Base-by-base conservation (phyloP, 495 filamentous ascomycete genomes). In the Parathielavia appendiculata region DNA sequence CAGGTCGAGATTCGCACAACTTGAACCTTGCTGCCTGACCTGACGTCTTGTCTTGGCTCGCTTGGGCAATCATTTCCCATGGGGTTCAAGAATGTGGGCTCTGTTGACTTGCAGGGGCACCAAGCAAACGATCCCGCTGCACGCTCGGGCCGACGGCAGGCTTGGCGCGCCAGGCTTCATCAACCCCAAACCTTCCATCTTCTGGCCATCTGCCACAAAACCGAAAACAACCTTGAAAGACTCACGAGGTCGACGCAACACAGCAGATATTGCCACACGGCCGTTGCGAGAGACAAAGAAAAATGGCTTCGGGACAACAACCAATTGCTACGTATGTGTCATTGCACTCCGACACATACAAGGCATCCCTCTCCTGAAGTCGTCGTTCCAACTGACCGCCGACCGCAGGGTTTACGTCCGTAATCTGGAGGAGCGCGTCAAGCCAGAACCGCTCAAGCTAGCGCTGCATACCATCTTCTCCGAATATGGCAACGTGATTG, bases 381-480 rank as follows among this genome's bases (percentile, higher is more conserved):
- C 39, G 34, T 46, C 14, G 17, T 35, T 34, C 9, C n/a, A 46
- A 62, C 64, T 66, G 44, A 66, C 58, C 41, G 16, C 17, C 36
- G 16, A 5, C 22, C 49, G 55, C 64, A 83, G 80, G 38, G 78
- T 82, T 34, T 79, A 97, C 81, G 86, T 95, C 68, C 88, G 86
- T 62, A 96, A 97, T 71, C 84, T 98, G 58, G 89, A 96, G 73
- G 95, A 98, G 79, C 83, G 86, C 62, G 86, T 96, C 71, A 96
- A 96, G 67, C 77, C 88, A 54, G 85, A 88, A 19, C 68, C 84
- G 40, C 81, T 98, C 17, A 91, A 86, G 63, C 81, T 86, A 62
- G 81, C 89, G 0, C 79, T 97, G 22, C 66, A 67, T 5, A 83
- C 87, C 64, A 83, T 97, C 68, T 99, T 99, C 76, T 83, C 83